Conservation (phyloP, 306 rosid species). For the Quercus aquifolioides region DNA sequence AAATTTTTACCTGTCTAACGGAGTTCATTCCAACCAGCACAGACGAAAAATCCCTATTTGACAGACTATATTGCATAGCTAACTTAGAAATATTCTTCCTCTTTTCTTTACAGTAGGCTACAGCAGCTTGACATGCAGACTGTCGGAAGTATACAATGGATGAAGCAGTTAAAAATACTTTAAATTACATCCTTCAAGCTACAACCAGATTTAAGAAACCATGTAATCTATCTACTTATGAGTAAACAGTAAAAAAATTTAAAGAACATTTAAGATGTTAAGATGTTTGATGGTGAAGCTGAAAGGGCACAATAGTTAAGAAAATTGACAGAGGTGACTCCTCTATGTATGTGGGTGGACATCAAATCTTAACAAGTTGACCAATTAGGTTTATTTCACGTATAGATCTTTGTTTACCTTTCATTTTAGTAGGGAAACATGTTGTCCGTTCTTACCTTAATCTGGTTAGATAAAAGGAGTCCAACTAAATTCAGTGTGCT, state of each 20-base stretch:
- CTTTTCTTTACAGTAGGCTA: conserved; percentile 56
- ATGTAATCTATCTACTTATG: neutral
- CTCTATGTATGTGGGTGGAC: neutral
- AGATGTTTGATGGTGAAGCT: neutral
- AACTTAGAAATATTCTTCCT: conserved; percentile 83
- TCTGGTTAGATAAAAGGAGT: neutral
- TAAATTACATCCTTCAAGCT: neutral
- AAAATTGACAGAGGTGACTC: neutral
- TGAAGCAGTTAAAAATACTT: conserved; percentile 13
- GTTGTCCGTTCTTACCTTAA: neutral
- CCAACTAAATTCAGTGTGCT: neutral
- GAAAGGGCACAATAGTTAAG: neutral
- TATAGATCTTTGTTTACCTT: neutral
- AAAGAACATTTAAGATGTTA: neutral
- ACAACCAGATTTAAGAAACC: neutral
- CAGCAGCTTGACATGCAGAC: conserved; percentile 87
- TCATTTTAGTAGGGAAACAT: neutral
- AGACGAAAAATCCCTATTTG: conserved; percentile 74
- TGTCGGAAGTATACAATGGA: conserved; percentile 29
- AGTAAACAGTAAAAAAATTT: neutral
- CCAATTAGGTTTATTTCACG: neutral
- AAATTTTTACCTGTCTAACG: conserved; percentile 56
- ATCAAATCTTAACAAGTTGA: neutral
- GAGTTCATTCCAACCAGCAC: conserved; percentile 91
- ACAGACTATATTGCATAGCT: conserved; percentile 93